Evolutionary conservation across 768 basidiomycete genomes (phyloP), one percentile per base, ranked within the genome.

Genomic region (Russula griseocarnosa): DNA sequence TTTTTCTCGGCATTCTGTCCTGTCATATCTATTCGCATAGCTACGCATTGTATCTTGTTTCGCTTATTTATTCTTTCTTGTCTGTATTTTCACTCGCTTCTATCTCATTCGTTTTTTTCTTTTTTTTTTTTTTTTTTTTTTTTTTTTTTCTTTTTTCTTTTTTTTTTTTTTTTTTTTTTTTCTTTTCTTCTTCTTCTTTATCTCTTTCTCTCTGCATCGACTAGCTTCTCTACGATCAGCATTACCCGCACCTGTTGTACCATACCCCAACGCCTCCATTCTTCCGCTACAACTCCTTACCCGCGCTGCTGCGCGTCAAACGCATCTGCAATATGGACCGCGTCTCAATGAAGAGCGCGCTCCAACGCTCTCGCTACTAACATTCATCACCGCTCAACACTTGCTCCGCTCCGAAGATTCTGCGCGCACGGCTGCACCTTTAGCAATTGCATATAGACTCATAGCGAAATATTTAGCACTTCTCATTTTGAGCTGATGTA

Each of bases 161-260:
- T n/a, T n/a, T n/a, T n/a, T n/a, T n/a, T n/a, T n/a, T n/a, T n/a
- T n/a, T n/a, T n/a, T n/a, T n/a, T n/a, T n/a, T n/a, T n/a, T n/a
- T n/a, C n/a, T n/a, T n/a, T n/a, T n/a, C n/a, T n/a, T n/a, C n/a
- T n/a, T n/a, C n/a, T n/a, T n/a, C n/a, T n/a, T n/a, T n/a, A n/a
- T n/a, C n/a, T n/a, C n/a, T 9, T 81, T 82, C 69, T 73, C 77
- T 24, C 74, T 85, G 51, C 76, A 81, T 60, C 77, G 77, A 53
- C 71, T 83, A 20, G 73, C 74, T 34, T 47, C 58, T 24, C 46
- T 55, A 18, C 59, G 58, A 60, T 65, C 71, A 66, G 20, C 38
- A 52, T 60, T 49, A 59, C 66, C 54, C 66, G 63, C 70, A 52
- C 61, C 65, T 53, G 53, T 61, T 66, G 56, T 69, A 69, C 55